Evolutionary conservation across 768 basidiomycete species (phyloP).

Genomic region (Naganishia vaughanmartiniae): DNA sequence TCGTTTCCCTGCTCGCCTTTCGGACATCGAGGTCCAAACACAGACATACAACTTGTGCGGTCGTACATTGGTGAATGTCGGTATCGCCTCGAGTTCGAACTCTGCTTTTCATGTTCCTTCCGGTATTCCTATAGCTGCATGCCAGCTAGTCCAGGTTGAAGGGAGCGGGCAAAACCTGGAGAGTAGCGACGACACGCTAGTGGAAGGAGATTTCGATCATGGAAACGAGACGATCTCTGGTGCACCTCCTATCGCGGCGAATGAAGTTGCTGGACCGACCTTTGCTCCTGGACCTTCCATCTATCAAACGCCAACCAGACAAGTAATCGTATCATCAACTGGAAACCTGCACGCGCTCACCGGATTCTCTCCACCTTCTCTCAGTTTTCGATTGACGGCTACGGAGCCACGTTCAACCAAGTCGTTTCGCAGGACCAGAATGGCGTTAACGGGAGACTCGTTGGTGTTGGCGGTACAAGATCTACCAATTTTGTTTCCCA

Average conservation of each 20-base stretch:
- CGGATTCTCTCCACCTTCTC: background rate
- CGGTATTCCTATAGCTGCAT: background rate
- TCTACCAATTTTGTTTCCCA: background rate
- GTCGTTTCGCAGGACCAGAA: background rate
- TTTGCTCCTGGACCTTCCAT: background rate
- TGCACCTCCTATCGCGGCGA: too few species aligned
- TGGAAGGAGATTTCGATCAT: background rate
- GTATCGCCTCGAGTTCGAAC: background rate
- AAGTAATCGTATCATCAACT: background rate
- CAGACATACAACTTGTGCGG: conserved; percentile 18
- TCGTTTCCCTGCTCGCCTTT: background rate
- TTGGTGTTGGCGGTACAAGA: background rate
- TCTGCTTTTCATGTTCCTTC: background rate
- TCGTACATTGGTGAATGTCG: background rate
- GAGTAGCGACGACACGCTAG: background rate
- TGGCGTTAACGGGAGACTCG: background rate
- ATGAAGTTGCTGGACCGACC: background rate
- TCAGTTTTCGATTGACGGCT: background rate
- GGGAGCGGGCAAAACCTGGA: background rate
- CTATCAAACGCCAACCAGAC: conserved; percentile 16
- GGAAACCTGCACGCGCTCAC: background rate
- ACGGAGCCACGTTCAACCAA: background rate
- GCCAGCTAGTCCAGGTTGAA: background rate
- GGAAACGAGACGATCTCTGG: background rate
- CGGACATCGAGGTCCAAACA: background rate